Base-by-base conservation (phyloP, 164 flowering plant genomes). In the Chloranthus sessilifolius region DNA sequence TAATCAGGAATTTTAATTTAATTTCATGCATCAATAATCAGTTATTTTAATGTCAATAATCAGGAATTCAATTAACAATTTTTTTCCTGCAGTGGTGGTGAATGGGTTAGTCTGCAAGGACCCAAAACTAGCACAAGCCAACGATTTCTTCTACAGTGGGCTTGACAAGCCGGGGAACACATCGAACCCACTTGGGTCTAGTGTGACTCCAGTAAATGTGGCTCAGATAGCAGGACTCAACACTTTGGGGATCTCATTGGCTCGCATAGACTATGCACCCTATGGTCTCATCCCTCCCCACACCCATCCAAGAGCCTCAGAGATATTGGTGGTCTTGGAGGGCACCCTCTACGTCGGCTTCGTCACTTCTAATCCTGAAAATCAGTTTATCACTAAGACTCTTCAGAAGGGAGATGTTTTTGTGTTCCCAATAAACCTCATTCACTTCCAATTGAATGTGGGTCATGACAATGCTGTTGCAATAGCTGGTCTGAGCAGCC, bases 211-310 rank as follows among this genome's bases (percentile, higher is more conserved):
- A 1, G 65, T 48, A 7, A 48, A 16, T 20, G 53, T 43, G 5
- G 35, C 43, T 16, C 59, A 61, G 21, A 31, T 61, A 4, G 49
- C 60, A 5, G 59, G 54, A 3, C 65, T 61, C 39, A 61, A 61
- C 50, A 61, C 65, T 2, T 60, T 61, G 2, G 65, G 59, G 10
- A 54, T 61, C 65, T 61, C 65, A 15, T 22, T 47, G 55, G 59
- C 20, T 12, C 59, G 60, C 17, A 26, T 61, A 3, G 65, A 61
- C 55, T 54, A 38, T 8, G 59, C 65, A 31, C 60, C 50, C 4
- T 6, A 11, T 2, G 65, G 60, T 12, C 31, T 40, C 33, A 47
- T 29, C 49, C 49, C 65, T 46, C 65, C 60, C 10, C 65, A 61
- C 50, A 54, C 53, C 5, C 65, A 61, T 37, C 59, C 58, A n/a